Evolutionary conservation across 2,329 filamentous ascomycete genomes (phyloP), one percentile per base, ranked within the genome.

Genomic region (Fusarium robinianum): DNA sequence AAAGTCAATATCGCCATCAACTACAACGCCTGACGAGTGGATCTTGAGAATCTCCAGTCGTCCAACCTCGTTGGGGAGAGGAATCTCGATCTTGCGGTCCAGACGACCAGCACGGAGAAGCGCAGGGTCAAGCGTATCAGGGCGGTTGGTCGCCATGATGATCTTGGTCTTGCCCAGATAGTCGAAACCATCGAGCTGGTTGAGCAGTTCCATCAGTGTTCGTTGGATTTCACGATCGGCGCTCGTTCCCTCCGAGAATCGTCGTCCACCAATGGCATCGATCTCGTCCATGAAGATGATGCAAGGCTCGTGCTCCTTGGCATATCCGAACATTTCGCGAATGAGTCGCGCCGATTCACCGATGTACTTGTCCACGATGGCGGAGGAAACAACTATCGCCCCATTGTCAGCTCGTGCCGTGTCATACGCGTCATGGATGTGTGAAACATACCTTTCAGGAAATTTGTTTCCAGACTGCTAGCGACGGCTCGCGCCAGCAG

Each of bases 261-360:
- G 83, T 62, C 95, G 84, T 53, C 95, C 95, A 68, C 94, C 94
- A 64, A 99, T 99, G 65, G 94, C 94, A 66, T 99, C 94, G 66
- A 99, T 99, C 74, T 99, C 94, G 78, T 99, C 95, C 94, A 99
- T 99, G 81, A 99, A 99, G 73, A 99, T 99, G 71, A 99, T 99
- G 71, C 94, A 99, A 25, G 94, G 94, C 72, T 99, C 94, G 70
- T 99, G 94, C 70, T 99, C 95, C 73, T 96, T 97, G 63, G 95
- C 94, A 66, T 99, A 99, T 46, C 94, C 95, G 66, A 99, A 99
- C 95, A 99, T 99, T 72, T 99, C 94, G 69, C 94, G 85, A 64
- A 99, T 99, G 57, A 99, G 78, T 57, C 95, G 87, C 24, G 94
- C 94, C 8, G 94, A 99, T 74, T 99, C 94, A 70, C 94, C 94